Base-by-base conservation (phyloP, 306 rosid genomes). In the Fragaria iinumae region DNA sequence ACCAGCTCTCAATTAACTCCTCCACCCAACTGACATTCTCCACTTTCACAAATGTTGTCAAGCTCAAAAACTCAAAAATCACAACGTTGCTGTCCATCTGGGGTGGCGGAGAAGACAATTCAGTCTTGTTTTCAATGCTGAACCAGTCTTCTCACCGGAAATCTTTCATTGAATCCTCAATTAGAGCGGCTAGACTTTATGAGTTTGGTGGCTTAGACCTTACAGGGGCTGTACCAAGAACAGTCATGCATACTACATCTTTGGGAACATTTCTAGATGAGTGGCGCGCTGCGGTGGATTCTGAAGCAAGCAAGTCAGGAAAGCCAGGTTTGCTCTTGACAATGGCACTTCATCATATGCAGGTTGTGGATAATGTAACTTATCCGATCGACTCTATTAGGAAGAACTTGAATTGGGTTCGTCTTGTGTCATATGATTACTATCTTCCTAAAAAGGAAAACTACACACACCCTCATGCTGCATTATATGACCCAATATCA, bases 161-260 rank as follows among this genome's bases (percentile, higher is more conserved):
- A 34, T 63, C 86, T 49, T 75, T 79, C 48, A 75, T 79, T 71
- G 78, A 65, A 10, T 83, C 86, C 8, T 79, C 83, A 4, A 83
- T 83, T 34, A 3, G 12, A 75, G 65, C 75, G 36, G 80, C 86
- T 9, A 75, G 83, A 66, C 71, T 55, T 5, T 69, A 75, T 70
- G 83, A 82, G 34, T 83, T 83, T 75, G 78, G 55, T 8, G 86
- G 86, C 21, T 36, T 79, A 45, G 83, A 71, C 68, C 36, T 83
- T 64, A 8, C 0, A 27, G 71, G 76, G 76, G 72, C 79, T 20
- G 21, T 60, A 14, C 83, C 80, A 45, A 75, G 72, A n/a, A 34
- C 52, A 34, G 49, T 11, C 68, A 55, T 49, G 16, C 52, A 79
- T 3, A 52, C 59, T 69, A 47, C 36, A 36, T 75, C 38, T 67